Conservation (phyloP, 805 yeast species). For the Zygotorulaspora danielsina region DNA sequence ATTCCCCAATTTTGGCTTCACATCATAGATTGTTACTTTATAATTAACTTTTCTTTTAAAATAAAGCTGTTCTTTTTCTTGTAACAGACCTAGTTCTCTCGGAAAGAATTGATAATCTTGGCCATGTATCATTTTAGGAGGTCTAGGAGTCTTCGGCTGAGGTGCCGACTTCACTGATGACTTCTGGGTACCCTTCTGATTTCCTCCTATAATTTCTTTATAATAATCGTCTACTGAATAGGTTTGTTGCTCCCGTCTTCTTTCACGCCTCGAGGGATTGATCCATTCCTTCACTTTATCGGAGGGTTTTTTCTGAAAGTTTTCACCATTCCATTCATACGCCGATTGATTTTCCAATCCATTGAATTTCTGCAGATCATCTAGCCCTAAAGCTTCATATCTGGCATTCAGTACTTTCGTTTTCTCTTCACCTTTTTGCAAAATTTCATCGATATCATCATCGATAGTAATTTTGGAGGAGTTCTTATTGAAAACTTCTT, state of each 20-base stretch:
- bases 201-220: constrained; percentile 53
- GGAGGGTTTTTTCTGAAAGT: constrained; percentile 39
- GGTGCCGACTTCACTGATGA: constrained; percentile 35
- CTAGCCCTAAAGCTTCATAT: constrained; percentile 81
- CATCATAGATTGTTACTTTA: constrained; percentile 55
- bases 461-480: constrained; percentile 33
- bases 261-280: constrained; percentile 53
- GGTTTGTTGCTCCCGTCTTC: constrained; percentile 75
- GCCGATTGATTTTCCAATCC: constrained; percentile 70
- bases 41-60: constrained; percentile 58
- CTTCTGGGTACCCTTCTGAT: constrained; percentile 21
- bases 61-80: constrained; percentile 61
- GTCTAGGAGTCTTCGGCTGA: constrained; percentile 45
- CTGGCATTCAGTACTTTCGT: constrained; percentile 76
- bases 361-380: constrained; percentile 87
- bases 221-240: constrained; percentile 74
- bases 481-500: constrained; percentile 66
- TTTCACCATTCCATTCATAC: constrained; percentile 96
- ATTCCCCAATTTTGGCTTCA: constrained; percentile 50
- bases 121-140: constrained; percentile 60
- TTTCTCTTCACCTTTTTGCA: constrained; percentile 74
- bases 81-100: constrained; percentile 45
- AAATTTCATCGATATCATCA: constrained; percentile 79
- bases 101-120: constrained; percentile 77
- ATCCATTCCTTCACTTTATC: constrained; percentile 53